Evolutionary conservation across 805 yeast species (phyloP).

Genomic region (Metschnikowia orientalis): DNA sequence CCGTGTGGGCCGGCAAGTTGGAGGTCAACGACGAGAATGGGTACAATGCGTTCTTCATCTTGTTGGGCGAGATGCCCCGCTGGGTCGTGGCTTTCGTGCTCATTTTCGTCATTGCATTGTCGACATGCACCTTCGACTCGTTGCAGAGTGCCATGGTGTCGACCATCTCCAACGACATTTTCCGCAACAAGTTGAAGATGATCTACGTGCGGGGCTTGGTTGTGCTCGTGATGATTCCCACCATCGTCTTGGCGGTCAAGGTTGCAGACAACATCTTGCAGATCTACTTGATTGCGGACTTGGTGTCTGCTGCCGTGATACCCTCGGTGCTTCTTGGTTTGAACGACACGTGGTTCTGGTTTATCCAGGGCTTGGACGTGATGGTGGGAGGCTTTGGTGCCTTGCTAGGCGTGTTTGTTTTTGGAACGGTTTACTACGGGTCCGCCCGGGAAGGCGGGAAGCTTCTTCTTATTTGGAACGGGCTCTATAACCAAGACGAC

Average conservation of each 20-base stretch:
- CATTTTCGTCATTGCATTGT: slow-evolving; percentile 66
- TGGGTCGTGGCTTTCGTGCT: slow-evolving; percentile 86
- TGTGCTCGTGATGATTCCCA: slow-evolving; percentile 76
- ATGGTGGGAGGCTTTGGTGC: slow-evolving; percentile 84
- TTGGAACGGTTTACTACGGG: slow-evolving; percentile 76
- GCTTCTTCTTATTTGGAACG: slow-evolving; percentile 70
- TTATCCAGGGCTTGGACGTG: slow-evolving; percentile 73
- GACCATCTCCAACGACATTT: slow-evolving; percentile 82
- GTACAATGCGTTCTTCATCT: slow-evolving; percentile 64
- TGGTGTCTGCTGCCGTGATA: slow-evolving; percentile 80
- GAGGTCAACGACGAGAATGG: slow-evolving; percentile 52
- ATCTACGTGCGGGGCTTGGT: slow-evolving; percentile 68
- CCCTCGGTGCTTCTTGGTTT: slow-evolving; percentile 83
- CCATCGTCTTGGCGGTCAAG: slow-evolving; percentile 75
- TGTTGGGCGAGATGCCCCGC: slow-evolving; percentile 67
- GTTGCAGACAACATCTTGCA: slow-evolving; percentile 80
- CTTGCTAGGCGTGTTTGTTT: slow-evolving; percentile 70
- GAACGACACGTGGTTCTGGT: slow-evolving; percentile 55
- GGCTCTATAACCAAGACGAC: slow-evolving; percentile 69
- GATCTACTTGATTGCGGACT: slow-evolving; percentile 86
- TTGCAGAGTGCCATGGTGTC: slow-evolving; percentile 86
- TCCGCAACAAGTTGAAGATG: slow-evolving; percentile 72
- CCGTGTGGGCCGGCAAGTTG: slow-evolving; percentile 83
- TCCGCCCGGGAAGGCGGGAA: slow-evolving; percentile 73
- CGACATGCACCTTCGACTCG: slow-evolving; percentile 88